Evolutionary conservation across 306 rosid species (phyloP), one percentile per base, ranked within the genome.

Genomic region (Pyrus communis): DNA sequence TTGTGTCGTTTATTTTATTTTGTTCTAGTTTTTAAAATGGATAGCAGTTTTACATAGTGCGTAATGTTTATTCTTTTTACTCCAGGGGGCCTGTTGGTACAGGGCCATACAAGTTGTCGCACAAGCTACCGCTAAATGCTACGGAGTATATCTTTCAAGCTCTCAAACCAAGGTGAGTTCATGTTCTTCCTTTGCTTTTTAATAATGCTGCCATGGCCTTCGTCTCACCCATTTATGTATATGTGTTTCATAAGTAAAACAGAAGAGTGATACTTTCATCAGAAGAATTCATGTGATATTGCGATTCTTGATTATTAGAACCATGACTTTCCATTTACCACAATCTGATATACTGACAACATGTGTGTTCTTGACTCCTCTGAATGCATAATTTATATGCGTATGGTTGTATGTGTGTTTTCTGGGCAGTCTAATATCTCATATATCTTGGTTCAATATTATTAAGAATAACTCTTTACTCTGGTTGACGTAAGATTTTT

Each of bases 141-240:
- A 86, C 92, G 30, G 85, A 88, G 55, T 90, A 90, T 71, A 86
- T 90, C 78, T 84, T 86, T 60, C 91, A 88, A 76, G 91, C 92
- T 74, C 87, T 90, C 62, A 88, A 84, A 77, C 96, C 96, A 69
- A 90, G 96, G 96, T 90, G 78, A 81, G 55, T 77, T 71, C 31
- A 30, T 30, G 60, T 68, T 63, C 68, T 75, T 71, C 30, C 68
- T 72, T 38, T 58, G 9, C 11, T 2, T 10, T 28, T 22, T 70
- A 30, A 4, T 70, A 3, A 21, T 23, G 25, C 4, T 25, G 22
- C 33, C 40, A n/a, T 69, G 28, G 22, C 30, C 30, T 40, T 21
- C 11, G 9, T 28, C 7, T 4, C 71, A 5, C 19, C 3, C 15
- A 21, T 1, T 38, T 19, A 10, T 67, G 19, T 40, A 40, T 21